A percentile compares a stretch with the other conserved stretches of the same genome.
Evolutionary conservation across 2,329 filamentous ascomycete species (phyloP).

Genomic region (Fusarium cyanostomum): DNA sequence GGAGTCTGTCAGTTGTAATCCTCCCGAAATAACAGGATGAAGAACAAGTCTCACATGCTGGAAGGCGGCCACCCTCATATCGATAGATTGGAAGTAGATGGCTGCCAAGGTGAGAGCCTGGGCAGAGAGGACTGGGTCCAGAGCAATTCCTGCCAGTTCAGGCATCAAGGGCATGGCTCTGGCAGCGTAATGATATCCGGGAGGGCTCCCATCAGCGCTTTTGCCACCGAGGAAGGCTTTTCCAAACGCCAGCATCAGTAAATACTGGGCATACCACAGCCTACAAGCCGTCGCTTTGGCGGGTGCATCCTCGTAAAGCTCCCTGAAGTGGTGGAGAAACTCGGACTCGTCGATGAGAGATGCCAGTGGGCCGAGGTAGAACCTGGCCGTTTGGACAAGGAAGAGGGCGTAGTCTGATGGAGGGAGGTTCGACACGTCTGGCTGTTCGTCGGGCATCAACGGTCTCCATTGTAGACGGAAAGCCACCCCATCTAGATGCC

Average conservation of each 20-base stretch:
- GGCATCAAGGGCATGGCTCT: conserved; percentile 52
- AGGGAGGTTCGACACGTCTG: conserved; percentile 33
- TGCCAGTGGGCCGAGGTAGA: conserved; percentile 32
- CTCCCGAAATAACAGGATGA: rapidly evolving
- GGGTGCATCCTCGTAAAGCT: conserved; percentile 36
- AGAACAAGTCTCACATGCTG: conserved; percentile 45
- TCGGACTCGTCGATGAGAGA: conserved; percentile 34
- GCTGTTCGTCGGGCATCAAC: conserved; percentile 31
- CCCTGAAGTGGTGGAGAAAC: conserved; percentile 32
- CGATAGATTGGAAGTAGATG: conserved; percentile 52
- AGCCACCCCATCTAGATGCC: conserved; percentile 41
- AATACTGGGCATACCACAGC: conserved; percentile 47
- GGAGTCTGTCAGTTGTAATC: not conserved
- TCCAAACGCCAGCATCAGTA: conserved; percentile 47
- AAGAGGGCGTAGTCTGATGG: conserved; percentile 40
- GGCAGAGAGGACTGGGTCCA: conserved; percentile 30
- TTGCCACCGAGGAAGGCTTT: conserved; percentile 44
- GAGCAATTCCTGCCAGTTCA: conserved; percentile 42
- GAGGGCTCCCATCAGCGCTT: conserved; percentile 42
- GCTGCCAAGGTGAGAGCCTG: conserved; percentile 49
- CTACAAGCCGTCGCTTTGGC: conserved; percentile 26
- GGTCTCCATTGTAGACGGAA: conserved; percentile 38
- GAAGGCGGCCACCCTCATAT: conserved; percentile 52
- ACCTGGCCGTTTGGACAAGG: conserved; percentile 37
- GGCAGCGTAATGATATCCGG: conserved; percentile 51